These are phyloP conservation scores for Schizophyllum amplum DNA, from an alignment of 1,284 basidiomycete genomes.

Conservation along the genomic window DNA sequence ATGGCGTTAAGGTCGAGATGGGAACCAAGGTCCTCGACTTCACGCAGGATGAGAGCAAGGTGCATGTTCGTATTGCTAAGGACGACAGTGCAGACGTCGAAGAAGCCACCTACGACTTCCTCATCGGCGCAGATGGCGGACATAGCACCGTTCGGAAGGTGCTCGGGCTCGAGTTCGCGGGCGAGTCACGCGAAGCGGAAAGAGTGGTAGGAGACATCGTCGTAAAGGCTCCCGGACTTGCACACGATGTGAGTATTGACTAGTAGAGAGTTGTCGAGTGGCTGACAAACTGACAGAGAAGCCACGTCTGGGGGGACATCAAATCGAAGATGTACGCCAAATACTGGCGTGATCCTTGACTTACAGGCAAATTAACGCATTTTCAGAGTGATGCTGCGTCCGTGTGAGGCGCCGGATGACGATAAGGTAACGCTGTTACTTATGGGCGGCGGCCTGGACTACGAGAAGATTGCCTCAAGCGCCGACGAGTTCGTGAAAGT, in stretches of 20 bases:
- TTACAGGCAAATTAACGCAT: background rate
- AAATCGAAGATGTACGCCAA: background rate
- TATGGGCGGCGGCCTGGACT: constrained; percentile 12
- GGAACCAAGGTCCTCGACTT: constrained; percentile 21
- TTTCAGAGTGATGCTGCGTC: background rate
- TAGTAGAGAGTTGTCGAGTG: constrained; percentile 19
- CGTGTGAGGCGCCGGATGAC: constrained; percentile 5
- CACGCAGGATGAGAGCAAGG: constrained; percentile 17
- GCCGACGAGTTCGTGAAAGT: constrained; percentile 23
- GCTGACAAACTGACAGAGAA: background rate
- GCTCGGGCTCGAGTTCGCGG: constrained; percentile 35
- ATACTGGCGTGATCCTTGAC: constrained; percentile 6
- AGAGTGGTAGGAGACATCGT: constrained; percentile 33
- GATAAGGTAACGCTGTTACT: constrained; percentile 11
- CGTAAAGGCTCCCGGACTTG: constrained; percentile 22
- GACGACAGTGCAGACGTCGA: constrained; percentile 1
- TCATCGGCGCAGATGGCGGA: constrained; percentile 24
- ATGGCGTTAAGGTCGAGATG: constrained; percentile 20
- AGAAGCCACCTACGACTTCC: constrained; percentile 6
- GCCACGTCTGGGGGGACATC: constrained; percentile 17
- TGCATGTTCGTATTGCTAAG: constrained; percentile 4
- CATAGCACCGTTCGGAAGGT: constrained; percentile 29
- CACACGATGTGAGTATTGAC: constrained; percentile 16
- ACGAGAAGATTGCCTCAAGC: constrained; percentile 14
- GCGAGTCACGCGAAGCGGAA: constrained; percentile 29